Conservation (phyloP, 2,329 filamentous ascomycete genomes). For the Pseudogymnoascus sp. region DNA sequence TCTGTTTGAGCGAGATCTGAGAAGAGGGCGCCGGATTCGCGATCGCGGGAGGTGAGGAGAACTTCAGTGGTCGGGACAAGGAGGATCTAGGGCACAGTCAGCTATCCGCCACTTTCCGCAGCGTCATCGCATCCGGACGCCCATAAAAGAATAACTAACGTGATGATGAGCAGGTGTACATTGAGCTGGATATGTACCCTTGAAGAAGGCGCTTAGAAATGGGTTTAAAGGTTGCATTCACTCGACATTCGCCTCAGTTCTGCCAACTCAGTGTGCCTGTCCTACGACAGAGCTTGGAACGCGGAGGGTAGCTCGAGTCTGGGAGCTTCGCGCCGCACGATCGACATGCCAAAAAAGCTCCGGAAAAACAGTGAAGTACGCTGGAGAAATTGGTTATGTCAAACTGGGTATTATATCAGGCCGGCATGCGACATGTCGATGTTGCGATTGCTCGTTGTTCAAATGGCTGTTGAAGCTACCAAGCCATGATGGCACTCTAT, state of each 20-base stretch:
- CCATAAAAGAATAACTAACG: conserved; percentile 34
- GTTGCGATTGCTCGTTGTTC: conserved; percentile 5
- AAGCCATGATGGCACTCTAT: conserved; percentile 5
- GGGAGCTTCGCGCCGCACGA: conserved; percentile 6
- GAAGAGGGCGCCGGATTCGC: conserved; percentile 69
- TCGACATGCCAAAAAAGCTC: conserved; percentile 6
- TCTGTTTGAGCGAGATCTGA: conserved; percentile 79
- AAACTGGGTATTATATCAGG: conserved; percentile 8
- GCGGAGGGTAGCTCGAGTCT: conserved; percentile 1
- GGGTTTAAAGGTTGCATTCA: conserved; percentile 99
- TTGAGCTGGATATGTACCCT: conserved; percentile 84
- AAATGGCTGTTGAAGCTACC: not conserved
- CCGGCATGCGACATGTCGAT: conserved; percentile 5
- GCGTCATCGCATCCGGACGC: conserved; percentile 11
- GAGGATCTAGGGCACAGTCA: conserved; percentile 49
- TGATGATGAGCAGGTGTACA: conserved; percentile 87
- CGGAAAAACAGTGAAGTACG: not conserved
- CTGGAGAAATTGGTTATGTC: not conserved
- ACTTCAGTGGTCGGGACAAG: conserved; percentile 91
- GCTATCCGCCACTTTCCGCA: conserved; percentile 1
- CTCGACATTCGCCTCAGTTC: conserved; percentile 24
- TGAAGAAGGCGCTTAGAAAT: conserved; percentile 97
- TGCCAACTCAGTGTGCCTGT: not conserved
- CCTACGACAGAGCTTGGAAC: conserved; percentile 5
- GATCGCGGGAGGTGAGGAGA: conserved; percentile 78